Evolutionary conservation across 2,329 filamentous ascomycete species (phyloP), one percentile per base, ranked within the genome.

Genomic region (Macrophomina pseudophaseolina): DNA sequence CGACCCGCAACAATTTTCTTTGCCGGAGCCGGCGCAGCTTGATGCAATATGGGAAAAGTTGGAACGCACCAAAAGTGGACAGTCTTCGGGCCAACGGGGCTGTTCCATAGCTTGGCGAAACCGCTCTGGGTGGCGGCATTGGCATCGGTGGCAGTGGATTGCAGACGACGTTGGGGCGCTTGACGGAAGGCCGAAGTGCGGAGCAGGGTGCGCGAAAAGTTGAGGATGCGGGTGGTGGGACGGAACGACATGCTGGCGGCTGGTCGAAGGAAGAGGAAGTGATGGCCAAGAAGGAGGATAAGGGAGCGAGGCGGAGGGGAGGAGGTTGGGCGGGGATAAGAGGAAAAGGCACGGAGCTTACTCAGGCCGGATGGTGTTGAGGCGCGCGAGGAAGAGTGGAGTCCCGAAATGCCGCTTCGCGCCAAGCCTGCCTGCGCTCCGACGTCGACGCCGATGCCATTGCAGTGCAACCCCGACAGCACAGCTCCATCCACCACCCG

Each of bases 1-100:
- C 62, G 48, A 38, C 30, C 23, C 38, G 18, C 44, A 49, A 28
- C 32, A 62, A 18, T 53, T 54, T 64, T 64, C 51, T 51, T 40
- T 30, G 46, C 6, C 11, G 33, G 46, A 16, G 12, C 46, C 14
- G 1, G 2, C 9, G 8, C n/a, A 7, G 23, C 38, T 11, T 11
- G 18, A 18, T 12, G 11, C n/a, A 44, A 6, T 7, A 8, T 9
- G 11, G 28, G n/a, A 11, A 33, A 12, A 30, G 4, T 5, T 23
- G 23, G 23, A 68, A 76, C 85, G 71, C 84, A 94, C 94, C 95
- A 99, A 84, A 99, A 99, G 82, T 99, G 95, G 74, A 99, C 95
- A 69, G 95, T 99, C 90, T 85, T 82, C 63, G 81, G 81, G 7
- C 83, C 83, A 66, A 85, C 78, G 40, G 79, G 78, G 64, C 79